Percentiles rank a stretch among this genome's conserved stretches.
Evolutionary conservation across 352 stramenopile species (phyloP).

Genomic region (Elongisporangium anandrum): DNA sequence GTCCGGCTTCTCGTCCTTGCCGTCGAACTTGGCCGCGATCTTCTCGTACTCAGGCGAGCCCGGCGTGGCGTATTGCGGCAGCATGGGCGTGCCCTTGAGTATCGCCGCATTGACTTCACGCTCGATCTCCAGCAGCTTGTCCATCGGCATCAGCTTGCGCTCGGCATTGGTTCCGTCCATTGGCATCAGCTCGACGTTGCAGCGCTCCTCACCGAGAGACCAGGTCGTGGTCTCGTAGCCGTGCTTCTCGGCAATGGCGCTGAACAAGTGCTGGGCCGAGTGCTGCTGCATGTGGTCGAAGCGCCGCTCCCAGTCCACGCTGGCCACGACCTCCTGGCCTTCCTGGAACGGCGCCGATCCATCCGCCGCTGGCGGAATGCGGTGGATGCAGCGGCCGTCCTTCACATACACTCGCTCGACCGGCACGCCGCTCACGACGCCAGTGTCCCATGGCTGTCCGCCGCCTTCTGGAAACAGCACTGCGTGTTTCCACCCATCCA

Average conservation of each 20-base stretch:
- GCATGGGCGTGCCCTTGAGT: slow-evolving; percentile 44
- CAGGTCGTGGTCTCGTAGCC: slow-evolving; percentile 79
- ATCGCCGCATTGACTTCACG: slow-evolving; percentile 75
- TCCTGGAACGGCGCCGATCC: slow-evolving; percentile 25
- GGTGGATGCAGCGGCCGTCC: slow-evolving; percentile 62
- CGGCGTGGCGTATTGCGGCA: slow-evolving; percentile 43
- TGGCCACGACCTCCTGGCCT: slow-evolving; percentile 45
- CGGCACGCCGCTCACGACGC: slow-evolving; percentile 33
- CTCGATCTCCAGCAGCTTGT: slow-evolving; percentile 57
- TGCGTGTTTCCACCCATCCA: slow-evolving; percentile 2
- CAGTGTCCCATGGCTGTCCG: slow-evolving; percentile 83
- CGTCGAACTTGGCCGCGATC: slow-evolving; percentile 55
- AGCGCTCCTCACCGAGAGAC: slow-evolving; percentile 60
- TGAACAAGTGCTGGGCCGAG: slow-evolving; percentile 86
- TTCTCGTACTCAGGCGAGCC: slow-evolving; percentile 53
- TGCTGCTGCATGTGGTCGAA: slow-evolving; percentile 90
- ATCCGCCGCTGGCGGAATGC: slow-evolving; percentile 19
- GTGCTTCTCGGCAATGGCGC: slow-evolving; percentile 72
- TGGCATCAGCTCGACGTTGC: slow-evolving; percentile 80
- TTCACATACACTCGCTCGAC: slow-evolving; percentile 67
- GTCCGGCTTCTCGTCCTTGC: slow-evolving; percentile 42
- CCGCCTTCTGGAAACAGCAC: slow-evolving; percentile 87
- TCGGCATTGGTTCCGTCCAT: slow-evolving; percentile 5
- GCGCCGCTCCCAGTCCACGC: slow-evolving; percentile 71
- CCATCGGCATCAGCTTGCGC: slow-evolving; percentile 29